Evolutionary conservation across 2,329 filamentous ascomycete species (phyloP).

Genomic region (Sphaerulina vaccinii): DNA sequence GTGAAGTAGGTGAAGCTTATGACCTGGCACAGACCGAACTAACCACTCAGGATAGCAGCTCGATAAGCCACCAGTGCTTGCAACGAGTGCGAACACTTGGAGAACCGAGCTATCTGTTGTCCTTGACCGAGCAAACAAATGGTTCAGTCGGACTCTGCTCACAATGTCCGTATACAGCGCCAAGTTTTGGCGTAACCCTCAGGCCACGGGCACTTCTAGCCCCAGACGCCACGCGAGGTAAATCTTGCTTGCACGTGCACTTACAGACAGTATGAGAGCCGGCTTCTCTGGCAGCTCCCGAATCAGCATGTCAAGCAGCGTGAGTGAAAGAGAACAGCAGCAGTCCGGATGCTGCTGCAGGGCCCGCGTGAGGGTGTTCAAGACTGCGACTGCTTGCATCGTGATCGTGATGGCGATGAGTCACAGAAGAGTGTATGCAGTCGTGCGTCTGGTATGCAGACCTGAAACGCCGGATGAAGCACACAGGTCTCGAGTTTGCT

Average conservation of each 20-base stretch:
- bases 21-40: slow-evolving; percentile 1
- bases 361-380: slow-evolving; percentile 9
- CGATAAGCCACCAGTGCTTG: too few relatives aligned
- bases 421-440: slow-evolving; percentile 15
- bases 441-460: slow-evolving; percentile 1
- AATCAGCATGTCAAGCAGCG: slow-evolving; percentile 20
- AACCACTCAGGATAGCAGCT: slow-evolving; percentile 3
- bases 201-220: not conserved
- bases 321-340: slow-evolving; percentile 23
- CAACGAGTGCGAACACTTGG: not conserved
- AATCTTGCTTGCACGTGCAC: not conserved
- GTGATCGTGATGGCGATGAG: slow-evolving; percentile 8
- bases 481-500: not conserved
- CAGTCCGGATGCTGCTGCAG: slow-evolving; percentile 19
- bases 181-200: too few relatives aligned
- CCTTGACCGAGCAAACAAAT: not conserved
- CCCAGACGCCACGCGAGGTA: not conserved
- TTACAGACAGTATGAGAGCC: slow-evolving; percentile 28
- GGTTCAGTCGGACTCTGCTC: not conserved
- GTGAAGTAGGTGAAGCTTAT: slow-evolving; percentile 3
- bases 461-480: not conserved
- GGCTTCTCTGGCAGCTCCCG: slow-evolving; percentile 17
- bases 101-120: not conserved
- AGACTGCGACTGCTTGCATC: not conserved
- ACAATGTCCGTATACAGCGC: too few relatives aligned